A percentile compares a stretch with the other conserved stretches of the same genome.
Conservation (phyloP, 208 protist genomes). For the Kentomonas sorsogonicus region DNA sequence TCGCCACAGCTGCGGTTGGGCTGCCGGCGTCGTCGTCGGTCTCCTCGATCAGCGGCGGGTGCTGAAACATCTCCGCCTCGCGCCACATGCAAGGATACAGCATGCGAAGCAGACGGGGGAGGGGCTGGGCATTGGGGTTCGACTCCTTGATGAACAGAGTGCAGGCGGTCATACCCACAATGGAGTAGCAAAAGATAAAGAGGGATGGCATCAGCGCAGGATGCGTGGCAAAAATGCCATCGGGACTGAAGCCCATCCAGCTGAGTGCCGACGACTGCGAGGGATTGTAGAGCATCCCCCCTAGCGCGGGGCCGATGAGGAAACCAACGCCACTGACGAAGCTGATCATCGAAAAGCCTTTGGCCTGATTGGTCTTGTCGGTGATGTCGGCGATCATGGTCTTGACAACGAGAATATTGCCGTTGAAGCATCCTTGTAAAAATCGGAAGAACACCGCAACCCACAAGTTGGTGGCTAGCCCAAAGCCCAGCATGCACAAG, state of each 20-base stretch:
- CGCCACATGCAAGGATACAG: conserved; percentile 25
- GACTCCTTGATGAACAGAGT: conserved; percentile 58
- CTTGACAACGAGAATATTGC: conserved; percentile 75
- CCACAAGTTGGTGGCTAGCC: conserved; percentile 32
- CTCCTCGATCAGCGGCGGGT: neutral
- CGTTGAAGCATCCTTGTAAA: conserved; percentile 56
- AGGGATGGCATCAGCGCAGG: conserved; percentile 50
- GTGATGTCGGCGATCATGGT: conserved; percentile 78
- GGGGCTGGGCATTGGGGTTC: conserved; percentile 41
- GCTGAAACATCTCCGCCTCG: conserved; percentile 20
- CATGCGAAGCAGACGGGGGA: conserved; percentile 24
- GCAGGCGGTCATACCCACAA: conserved; percentile 42
- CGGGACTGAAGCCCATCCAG: conserved; percentile 24
- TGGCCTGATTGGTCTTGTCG: conserved; percentile 52
- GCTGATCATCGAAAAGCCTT: conserved; percentile 95
- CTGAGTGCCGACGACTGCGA: conserved; percentile 15
- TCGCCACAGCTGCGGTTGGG: neutral
- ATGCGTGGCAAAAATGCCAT: conserved; percentile 35
- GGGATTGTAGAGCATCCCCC: conserved; percentile 65
- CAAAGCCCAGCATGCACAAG: conserved; percentile 33
- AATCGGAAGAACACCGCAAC: conserved; percentile 34
- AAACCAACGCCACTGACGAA: conserved; percentile 68
- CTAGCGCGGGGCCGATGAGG: conserved; percentile 48
- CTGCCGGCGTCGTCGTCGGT: neutral
- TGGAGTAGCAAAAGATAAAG: conserved; percentile 46